phyloP scores from a whole-genome alignment of 768 basidiomycete genomes.

The Pleurotus tuber-regium region DNA sequence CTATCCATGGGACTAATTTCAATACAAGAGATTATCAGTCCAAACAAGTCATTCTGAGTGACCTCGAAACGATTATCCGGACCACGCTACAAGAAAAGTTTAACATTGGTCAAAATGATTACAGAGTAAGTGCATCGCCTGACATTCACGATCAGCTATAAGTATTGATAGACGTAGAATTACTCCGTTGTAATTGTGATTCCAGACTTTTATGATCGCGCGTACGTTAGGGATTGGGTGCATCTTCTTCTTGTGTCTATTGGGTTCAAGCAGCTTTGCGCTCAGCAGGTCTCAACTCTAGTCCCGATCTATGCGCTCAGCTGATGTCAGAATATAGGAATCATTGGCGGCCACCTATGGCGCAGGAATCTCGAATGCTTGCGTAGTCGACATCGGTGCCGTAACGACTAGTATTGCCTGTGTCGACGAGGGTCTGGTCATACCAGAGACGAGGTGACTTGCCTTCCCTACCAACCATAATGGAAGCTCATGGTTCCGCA shows the following conservation, averaged over 20 bases:
- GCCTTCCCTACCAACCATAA: neutral
- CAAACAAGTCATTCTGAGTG: slow-evolving; percentile 66
- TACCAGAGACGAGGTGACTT: slow-evolving; percentile 80
- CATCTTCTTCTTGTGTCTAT: slow-evolving; percentile 72
- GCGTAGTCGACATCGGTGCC: slow-evolving; percentile 94
- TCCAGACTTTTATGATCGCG: slow-evolving; percentile 87
- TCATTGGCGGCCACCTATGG: slow-evolving; percentile 92
- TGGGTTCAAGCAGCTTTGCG: slow-evolving; percentile 91
- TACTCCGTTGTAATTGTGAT: slow-evolving; percentile 87
- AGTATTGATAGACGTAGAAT: slow-evolving; percentile 44
- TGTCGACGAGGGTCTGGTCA: slow-evolving; percentile 89
- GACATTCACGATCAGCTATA: neutral
- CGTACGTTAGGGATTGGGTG: slow-evolving; percentile 77
- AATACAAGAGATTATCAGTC: slow-evolving; percentile 80
- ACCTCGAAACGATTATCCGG: slow-evolving; percentile 70
- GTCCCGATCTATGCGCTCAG: neutral
- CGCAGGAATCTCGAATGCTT: slow-evolving; percentile 91
- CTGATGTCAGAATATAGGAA: slow-evolving; percentile 50
- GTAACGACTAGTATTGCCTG: slow-evolving; percentile 82
- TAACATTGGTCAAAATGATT: slow-evolving; percentile 48
- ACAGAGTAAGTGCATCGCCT: slow-evolving; percentile 50
- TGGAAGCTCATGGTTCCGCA: slow-evolving; percentile 20
- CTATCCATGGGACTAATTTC: slow-evolving; percentile 78
- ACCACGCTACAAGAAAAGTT: slow-evolving; percentile 60
- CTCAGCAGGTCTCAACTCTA: slow-evolving; percentile 69